Percentiles rank a stretch among this genome's conserved stretches.
Evolutionary conservation across 352 stramenopile species (phyloP).

Genomic region (Globisporangium splendens): DNA sequence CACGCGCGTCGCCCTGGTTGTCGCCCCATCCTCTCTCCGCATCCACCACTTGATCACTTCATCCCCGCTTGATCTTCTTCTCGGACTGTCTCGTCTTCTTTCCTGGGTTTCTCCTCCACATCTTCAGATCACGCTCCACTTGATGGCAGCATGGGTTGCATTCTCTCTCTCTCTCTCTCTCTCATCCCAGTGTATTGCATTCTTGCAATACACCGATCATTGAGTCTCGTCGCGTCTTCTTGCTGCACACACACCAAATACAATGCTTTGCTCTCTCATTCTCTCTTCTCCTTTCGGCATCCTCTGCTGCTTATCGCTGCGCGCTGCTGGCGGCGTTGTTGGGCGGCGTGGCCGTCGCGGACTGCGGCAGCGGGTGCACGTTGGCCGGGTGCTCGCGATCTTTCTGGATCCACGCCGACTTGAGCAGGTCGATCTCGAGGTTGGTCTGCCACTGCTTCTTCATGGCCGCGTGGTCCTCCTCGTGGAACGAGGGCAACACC

Average conservation of each 20-base stretch:
- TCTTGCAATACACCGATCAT: not conserved
- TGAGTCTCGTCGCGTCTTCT: not conserved
- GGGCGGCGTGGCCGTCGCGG: not conserved
- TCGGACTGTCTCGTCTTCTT: not conserved
- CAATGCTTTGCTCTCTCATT: too few relatives aligned
- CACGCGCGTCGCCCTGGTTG: too few relatives aligned
- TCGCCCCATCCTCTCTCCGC: too few relatives aligned
- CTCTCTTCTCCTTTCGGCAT: not conserved
- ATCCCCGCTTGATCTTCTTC: not conserved
- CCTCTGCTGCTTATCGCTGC: not conserved
- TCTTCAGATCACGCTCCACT: not conserved
- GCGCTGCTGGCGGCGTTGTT: not conserved
- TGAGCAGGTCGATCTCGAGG: conserved; percentile 61
- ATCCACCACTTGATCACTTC: too few relatives aligned
- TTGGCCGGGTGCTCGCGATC: conserved; percentile 29
- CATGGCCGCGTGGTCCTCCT: conserved; percentile 42
- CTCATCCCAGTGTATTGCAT: not conserved
- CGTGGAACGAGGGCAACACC: conserved; percentile 17
- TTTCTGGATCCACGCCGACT: conserved; percentile 60
- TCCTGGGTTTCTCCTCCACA: not conserved
- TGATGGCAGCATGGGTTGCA: not conserved
- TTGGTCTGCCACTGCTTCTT: conserved; percentile 64
- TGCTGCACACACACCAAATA: not conserved
- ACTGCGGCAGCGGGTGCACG: conserved; percentile 11
- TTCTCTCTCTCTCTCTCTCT: not conserved